A percentile compares a stretch with the other conserved stretches of the same genome.
Evolutionary conservation across 2,329 filamentous ascomycete genomes (phyloP).

Genomic region (Verticillium dahliae): DNA sequence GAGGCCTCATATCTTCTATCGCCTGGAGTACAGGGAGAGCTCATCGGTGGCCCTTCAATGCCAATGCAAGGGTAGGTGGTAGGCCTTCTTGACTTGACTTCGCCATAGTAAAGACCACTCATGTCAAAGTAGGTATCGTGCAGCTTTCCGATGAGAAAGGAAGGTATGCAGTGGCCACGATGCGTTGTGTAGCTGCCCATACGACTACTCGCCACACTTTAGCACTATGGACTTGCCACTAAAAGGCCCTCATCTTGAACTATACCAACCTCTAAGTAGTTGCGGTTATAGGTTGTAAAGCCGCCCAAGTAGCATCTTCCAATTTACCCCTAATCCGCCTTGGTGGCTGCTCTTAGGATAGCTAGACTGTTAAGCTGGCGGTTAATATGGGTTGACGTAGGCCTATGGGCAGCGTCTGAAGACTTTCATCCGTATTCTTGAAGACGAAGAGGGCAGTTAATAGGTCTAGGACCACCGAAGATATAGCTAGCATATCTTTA

Average conservation of each 20-base stretch:
- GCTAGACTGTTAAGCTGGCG: constrained; percentile 23
- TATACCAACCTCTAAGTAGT: constrained; percentile 18
- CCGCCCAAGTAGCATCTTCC: constrained; percentile 21
- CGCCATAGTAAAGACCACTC: constrained; percentile 5
- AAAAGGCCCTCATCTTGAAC: constrained; percentile 23
- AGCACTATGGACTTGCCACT: constrained; percentile 11
- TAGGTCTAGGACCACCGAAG: too few species aligned
- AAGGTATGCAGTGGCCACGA: constrained; percentile 8
- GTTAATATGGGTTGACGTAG: constrained; percentile 20
- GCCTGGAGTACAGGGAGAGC: constrained; percentile 23
- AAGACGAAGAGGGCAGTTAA: constrained; percentile 20
- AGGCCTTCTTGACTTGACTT: not conserved
- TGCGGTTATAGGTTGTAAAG: constrained; percentile 34
- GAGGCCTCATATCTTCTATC: constrained; percentile 22
- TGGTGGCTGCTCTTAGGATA: constrained; percentile 30
- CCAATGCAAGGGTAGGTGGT: constrained; percentile 4
- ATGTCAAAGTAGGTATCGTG: constrained; percentile 7
- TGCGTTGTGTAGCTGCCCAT: constrained; percentile 1
- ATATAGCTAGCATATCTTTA: not conserved
- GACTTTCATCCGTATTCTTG: constrained; percentile 24
- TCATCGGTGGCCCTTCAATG: constrained; percentile 22
- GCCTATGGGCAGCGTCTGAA: constrained; percentile 23
- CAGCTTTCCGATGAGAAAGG: constrained; percentile 10
- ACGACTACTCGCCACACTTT: constrained; percentile 1
- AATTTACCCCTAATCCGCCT: constrained; percentile 26